Percentiles rank a stretch among this genome's conserved stretches.
phyloP scores from a whole-genome alignment of 129 eudicot species.

The Pulicaria dysenterica region DNA sequence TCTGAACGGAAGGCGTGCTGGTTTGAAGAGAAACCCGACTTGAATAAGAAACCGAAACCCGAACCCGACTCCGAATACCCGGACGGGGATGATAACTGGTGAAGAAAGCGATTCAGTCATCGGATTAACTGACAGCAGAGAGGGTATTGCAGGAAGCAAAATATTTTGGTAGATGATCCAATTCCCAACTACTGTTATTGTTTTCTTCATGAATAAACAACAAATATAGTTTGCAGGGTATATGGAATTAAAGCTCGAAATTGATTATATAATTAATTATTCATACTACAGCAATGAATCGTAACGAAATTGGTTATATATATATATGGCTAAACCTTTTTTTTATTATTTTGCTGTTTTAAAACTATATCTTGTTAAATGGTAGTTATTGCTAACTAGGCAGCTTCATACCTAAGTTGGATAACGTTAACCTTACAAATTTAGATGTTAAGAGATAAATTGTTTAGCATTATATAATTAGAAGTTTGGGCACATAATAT shows the following conservation, averaged over 20 bases:
- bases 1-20: conserved; percentile 46
- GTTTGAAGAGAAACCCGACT: conserved; percentile 72
- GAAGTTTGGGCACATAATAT: neutral
- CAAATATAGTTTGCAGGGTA: neutral
- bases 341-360: too few relatives aligned
- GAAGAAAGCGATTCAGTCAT: conserved; percentile 12
- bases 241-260: neutral
- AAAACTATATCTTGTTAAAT: too few relatives aligned
- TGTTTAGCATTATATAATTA: too few relatives aligned
- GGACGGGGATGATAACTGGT: conserved; percentile 42
- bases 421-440: too few relatives aligned
- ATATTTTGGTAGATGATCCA: neutral
- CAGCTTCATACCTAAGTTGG: too few relatives aligned
- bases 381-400: too few relatives aligned
- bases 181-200: neutral
- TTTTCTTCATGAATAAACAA: conserved; percentile 3
- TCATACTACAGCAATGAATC: too few relatives aligned
- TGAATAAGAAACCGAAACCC: conserved; percentile 79
- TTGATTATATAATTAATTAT: neutral
- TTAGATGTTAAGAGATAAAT: too few relatives aligned
- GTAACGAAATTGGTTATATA: too few relatives aligned
- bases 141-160: neutral
- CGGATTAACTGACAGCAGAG: neutral
- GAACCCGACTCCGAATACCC: conserved; percentile 53
- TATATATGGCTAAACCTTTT: too few relatives aligned